Conservation (phyloP, 257 asterid genomes). For the Nicotiana benthamiana region DNA sequence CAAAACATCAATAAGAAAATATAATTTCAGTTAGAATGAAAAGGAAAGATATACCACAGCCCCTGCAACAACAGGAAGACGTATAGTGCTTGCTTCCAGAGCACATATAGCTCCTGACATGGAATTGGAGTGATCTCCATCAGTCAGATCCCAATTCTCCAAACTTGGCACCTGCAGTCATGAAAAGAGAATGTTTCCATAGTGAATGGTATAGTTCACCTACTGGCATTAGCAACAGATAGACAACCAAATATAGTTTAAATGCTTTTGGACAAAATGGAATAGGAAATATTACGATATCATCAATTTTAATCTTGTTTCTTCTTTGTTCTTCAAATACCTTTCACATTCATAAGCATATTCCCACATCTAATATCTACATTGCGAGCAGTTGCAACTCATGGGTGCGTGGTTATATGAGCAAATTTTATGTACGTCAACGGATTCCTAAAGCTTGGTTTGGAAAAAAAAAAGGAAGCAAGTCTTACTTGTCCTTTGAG, state of each 20-base stretch:
- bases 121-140: conserved; percentile 48
- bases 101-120: conserved; percentile 53
- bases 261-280: not conserved
- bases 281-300: no score
- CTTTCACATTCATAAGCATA: no score
- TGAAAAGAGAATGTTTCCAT: not conserved
- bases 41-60: not conserved
- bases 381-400: no score
- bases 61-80: not conserved
- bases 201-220: no score
- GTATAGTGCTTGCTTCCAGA: conserved; percentile 16
- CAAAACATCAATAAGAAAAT: not conserved
- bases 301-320: no score
- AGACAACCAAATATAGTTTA: not conserved
- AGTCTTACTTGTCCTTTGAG: conserved; percentile 58
- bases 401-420: no score
- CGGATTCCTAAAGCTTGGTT: not conserved
- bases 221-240: no score
- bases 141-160: conserved; percentile 52
- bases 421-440: no score
- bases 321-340: no score
- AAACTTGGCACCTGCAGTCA: conserved; percentile 48
- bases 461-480: not conserved
- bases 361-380: no score
- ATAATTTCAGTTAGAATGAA: not conserved